Evolutionary conservation across 140 eudicot genomes (phyloP), one percentile per base, ranked within the genome.

Genomic region (Oenanthe javanica): DNA sequence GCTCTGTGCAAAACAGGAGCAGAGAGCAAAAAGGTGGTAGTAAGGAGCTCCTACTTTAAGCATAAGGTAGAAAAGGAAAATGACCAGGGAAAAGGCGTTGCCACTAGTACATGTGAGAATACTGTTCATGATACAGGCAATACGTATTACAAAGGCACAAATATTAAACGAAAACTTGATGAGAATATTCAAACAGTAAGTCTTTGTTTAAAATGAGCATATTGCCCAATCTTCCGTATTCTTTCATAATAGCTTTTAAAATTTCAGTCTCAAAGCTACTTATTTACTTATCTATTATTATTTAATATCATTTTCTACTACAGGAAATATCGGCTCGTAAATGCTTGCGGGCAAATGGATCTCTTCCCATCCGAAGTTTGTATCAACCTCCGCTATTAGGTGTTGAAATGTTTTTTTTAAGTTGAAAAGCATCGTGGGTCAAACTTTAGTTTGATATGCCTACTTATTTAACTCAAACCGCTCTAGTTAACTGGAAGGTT

Each of bases 141-240:
- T 63, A 45, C 43, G 79, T 48, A 74, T 73, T 38, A 50, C 71
- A 85, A 86, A 83, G 78, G 80, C 70, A 52, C 83, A 76, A 42
- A 54, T 40, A 79, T 77, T 80, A 92, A 90, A 92, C 85, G 97
- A 78, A 95, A 95, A 82, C 51, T 84, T 72, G 78, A 67, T 21
- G 86, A 86, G 14, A 49, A 21, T 79, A 75, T 45, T 81, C 79
- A 82, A 40, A 84, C 76, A 2, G 97, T 91, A 89, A 82, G 91
- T 78, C 15, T 5, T 75, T 52, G 49, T 9, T 48, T 66, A 27
- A 10, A 31, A 69, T 71, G 21, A 16, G 76, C 61, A 72, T 59
- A 51, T 45, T 61, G 51, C 48, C 50, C 6, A 23, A 2, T 21
- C 45, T 55, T 78, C 19, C 21, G 40, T 2, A 31, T 78, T 64